These are phyloP conservation scores for Fusarium longipes DNA, from an alignment of 2,329 filamentous ascomycete genomes.

Conservation along the genomic window DNA sequence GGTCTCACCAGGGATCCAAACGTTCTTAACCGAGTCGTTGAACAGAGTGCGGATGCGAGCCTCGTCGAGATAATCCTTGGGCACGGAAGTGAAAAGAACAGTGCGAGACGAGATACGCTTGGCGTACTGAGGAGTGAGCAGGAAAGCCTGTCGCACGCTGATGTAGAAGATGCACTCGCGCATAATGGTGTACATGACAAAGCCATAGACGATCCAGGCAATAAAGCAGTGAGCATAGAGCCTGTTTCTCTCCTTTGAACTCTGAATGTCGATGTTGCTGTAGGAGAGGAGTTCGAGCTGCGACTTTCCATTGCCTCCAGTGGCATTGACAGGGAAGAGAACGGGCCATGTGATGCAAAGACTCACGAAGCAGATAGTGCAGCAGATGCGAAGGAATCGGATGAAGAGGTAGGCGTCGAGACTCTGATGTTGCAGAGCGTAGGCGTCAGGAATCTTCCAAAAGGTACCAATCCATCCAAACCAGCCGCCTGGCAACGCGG, in stretches of 20 bases:
- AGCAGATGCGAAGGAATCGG: constrained; percentile 82
- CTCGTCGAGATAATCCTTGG: constrained; percentile 79
- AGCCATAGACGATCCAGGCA: constrained; percentile 85
- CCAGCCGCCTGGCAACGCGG: constrained; percentile 65
- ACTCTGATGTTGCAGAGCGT: constrained; percentile 85
- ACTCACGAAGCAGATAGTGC: constrained; percentile 83
- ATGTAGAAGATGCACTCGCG: constrained; percentile 94
- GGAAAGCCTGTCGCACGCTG: constrained; percentile 92
- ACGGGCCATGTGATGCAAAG: constrained; percentile 86
- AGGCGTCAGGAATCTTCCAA: constrained; percentile 76
- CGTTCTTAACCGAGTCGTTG: constrained; percentile 78
- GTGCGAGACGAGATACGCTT: constrained; percentile 89
- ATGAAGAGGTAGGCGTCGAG: constrained; percentile 91
- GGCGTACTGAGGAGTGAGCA: constrained; percentile 85
- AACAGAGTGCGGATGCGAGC: constrained; percentile 80
- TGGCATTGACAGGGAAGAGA: constrained; percentile 84
- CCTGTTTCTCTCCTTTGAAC: constrained; percentile 64
- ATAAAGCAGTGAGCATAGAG: constrained; percentile 85
- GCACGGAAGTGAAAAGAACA: constrained; percentile 91
- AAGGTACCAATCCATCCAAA: constrained; percentile 73
- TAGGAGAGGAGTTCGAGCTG: constrained; percentile 68
- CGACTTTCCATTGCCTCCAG: constrained; percentile 72
- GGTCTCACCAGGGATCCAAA: constrained; percentile 85
- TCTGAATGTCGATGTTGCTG: constrained; percentile 58
- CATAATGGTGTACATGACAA: constrained; percentile 89